Conservation (phyloP, 1,139 yeast species). For the Taphrina deformans region DNA sequence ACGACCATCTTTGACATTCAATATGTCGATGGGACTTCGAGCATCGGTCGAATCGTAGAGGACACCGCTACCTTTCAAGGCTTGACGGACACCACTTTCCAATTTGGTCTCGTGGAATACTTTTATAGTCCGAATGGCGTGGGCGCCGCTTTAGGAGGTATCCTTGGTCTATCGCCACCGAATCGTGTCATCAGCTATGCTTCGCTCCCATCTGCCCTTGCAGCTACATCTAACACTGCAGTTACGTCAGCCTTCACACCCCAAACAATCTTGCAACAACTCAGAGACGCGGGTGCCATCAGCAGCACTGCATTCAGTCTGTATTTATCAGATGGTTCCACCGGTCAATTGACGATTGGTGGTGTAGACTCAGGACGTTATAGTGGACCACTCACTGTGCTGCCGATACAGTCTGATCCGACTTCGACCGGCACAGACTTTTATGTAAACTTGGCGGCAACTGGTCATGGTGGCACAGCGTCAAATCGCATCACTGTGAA, state of each 20-base stretch:
- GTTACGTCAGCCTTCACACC: constrained; percentile 14
- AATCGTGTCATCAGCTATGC: constrained; percentile 16
- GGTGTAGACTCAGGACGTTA: constrained; percentile 59
- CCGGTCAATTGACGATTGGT: constrained; percentile 58
- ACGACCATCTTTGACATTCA: constrained; percentile 21
- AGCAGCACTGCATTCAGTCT: constrained; percentile 41
- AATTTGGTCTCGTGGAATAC: constrained; percentile 32
- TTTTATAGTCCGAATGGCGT: constrained; percentile 28
- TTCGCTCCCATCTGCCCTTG: constrained; percentile 7
- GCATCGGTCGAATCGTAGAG: constrained; percentile 29
- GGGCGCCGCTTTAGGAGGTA: constrained; percentile 25
- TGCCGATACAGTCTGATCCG: constrained; percentile 39
- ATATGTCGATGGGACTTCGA: constrained; percentile 33
- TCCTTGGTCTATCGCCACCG: constrained; percentile 34
- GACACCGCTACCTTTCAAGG: constrained; percentile 25
- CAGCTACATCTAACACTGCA: background rate
- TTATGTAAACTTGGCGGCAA: constrained; percentile 35
- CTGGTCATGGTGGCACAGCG: constrained; percentile 34
- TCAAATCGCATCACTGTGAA: constrained; percentile 12
- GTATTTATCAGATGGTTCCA: constrained; percentile 50
- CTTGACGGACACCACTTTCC: constrained; percentile 18
- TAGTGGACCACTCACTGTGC: constrained; percentile 48
- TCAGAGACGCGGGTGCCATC: constrained; percentile 24
- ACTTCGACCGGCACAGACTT: constrained; percentile 7
- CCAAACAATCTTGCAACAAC: constrained; percentile 31